These are phyloP conservation scores for Alternaria triticimaculans DNA, from an alignment of 2,329 filamentous ascomycete species.

Conservation along the genomic window DNA sequence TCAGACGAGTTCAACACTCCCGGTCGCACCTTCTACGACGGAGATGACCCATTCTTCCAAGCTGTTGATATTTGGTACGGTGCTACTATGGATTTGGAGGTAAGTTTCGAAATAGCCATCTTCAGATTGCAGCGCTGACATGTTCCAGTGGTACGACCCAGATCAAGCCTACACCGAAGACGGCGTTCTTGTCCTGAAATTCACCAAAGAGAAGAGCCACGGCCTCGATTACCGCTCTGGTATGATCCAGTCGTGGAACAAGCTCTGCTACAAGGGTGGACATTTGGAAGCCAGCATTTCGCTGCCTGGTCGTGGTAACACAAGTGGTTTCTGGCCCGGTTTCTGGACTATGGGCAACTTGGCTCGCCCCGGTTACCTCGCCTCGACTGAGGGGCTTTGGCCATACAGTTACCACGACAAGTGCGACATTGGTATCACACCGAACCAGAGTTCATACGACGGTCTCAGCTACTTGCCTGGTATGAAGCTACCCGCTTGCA, in stretches of 20 bases:
- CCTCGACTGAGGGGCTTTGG: constrained; percentile 76
- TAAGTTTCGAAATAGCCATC: constrained; percentile 35
- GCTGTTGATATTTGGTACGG: constrained; percentile 76
- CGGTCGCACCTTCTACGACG: constrained; percentile 73
- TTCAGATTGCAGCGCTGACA: constrained; percentile 11
- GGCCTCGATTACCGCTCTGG: constrained; percentile 71
- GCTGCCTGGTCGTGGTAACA: constrained; percentile 69
- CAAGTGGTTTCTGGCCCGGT: constrained; percentile 75
- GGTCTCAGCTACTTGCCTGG: constrained; percentile 72
- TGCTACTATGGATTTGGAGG: constrained; percentile 72
- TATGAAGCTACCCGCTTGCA: constrained; percentile 73
- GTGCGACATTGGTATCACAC: constrained; percentile 74
- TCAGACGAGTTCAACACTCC: constrained; percentile 75
- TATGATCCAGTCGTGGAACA: constrained; percentile 79
- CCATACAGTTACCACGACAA: constrained; percentile 74
- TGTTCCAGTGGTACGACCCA: constrained; percentile 69
- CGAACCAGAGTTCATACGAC: constrained; percentile 72
- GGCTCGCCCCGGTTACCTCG: constrained; percentile 70
- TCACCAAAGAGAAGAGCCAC: constrained; percentile 71
- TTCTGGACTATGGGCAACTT: constrained; percentile 80
- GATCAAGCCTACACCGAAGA: constrained; percentile 69
- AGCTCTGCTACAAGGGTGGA: constrained; percentile 75
- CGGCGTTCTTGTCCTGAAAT: constrained; percentile 68
- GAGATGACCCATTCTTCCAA: constrained; percentile 73
- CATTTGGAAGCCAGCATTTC: constrained; percentile 74